Evolutionary conservation across 2,329 filamentous ascomycete genomes (phyloP).

Genomic region (Byssochlamys sp.): DNA sequence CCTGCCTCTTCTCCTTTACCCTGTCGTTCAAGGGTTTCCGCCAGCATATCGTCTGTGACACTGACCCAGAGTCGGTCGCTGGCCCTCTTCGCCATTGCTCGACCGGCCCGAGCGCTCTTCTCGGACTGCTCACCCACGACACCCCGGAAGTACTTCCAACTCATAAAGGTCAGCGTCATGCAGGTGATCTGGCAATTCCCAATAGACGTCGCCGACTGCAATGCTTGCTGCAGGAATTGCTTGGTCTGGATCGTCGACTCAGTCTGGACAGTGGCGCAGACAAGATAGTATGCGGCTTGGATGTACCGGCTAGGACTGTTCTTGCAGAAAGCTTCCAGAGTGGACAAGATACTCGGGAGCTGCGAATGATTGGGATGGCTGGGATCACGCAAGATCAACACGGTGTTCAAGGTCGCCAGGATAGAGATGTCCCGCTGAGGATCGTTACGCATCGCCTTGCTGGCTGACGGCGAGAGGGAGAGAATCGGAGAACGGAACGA

Average conservation of each 20-base stretch:
- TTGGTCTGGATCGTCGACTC: conserved; percentile 68
- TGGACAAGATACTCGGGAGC: conserved; percentile 53
- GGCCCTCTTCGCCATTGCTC: conserved; percentile 58
- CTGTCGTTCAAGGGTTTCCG: conserved; percentile 63
- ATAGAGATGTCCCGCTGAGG: conserved; percentile 56
- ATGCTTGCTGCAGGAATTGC: conserved; percentile 62
- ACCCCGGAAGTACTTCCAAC: conserved; percentile 68
- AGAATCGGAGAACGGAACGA: conserved; percentile 58
- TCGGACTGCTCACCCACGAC: conserved; percentile 71
- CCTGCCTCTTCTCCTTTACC: conserved; percentile 51
- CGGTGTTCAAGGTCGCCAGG: conserved; percentile 53
- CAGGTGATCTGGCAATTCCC: conserved; percentile 71
- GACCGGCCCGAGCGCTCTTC: conserved; percentile 63
- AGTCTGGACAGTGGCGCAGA: conserved; percentile 59
- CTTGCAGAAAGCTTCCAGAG: conserved; percentile 57
- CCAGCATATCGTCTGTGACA: conserved; percentile 69
- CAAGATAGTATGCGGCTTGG: conserved; percentile 65
- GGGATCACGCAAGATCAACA: conserved; percentile 63
- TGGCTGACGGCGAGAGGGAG: conserved; percentile 36
- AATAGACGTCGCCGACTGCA: conserved; percentile 59
- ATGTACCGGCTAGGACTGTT: conserved; percentile 66
- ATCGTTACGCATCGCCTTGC: conserved; percentile 35
- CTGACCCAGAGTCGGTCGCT: conserved; percentile 69
- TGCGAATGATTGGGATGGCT: conserved; percentile 48
- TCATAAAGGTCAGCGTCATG: conserved; percentile 78